These are phyloP conservation scores for Lithocarpus polystachyus DNA, from an alignment of 306 rosid species.

Conservation along the genomic window DNA sequence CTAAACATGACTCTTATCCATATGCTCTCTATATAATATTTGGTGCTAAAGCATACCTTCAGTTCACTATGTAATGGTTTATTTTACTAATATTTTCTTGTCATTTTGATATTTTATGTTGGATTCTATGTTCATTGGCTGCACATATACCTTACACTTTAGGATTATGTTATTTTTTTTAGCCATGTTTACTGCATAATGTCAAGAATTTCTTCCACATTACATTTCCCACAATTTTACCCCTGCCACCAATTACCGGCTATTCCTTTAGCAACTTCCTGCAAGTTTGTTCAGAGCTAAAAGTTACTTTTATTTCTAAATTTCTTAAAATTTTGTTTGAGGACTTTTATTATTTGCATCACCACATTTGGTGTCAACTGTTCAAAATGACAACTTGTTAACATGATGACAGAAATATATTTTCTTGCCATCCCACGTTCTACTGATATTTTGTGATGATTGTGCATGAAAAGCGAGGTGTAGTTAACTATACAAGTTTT, in stretches of 20 bases:
- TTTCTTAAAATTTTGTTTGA: background rate
- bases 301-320: background rate
- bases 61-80: background rate
- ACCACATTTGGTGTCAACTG: background rate
- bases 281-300: constrained; percentile 5
- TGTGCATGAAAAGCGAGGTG: too few relatives aligned
- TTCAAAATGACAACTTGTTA: background rate
- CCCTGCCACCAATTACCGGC: constrained; percentile 3
- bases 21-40: constrained; percentile 4
- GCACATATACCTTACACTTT: background rate
- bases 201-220: constrained; percentile 1
- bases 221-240: background rate
- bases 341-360: background rate
- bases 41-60: background rate
- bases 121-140: background rate
- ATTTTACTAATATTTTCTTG: background rate
- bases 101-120: background rate
- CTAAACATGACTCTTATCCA: background rate
- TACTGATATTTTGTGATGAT: background rate
- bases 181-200: background rate
- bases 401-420: background rate
- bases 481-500: too few relatives aligned
- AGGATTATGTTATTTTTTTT: background rate
- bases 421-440: background rate
- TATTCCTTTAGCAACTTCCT: constrained; percentile 3